These are phyloP conservation scores for Phylloporus arenicola DNA, from an alignment of 768 basidiomycete species.

Conservation along the genomic window DNA sequence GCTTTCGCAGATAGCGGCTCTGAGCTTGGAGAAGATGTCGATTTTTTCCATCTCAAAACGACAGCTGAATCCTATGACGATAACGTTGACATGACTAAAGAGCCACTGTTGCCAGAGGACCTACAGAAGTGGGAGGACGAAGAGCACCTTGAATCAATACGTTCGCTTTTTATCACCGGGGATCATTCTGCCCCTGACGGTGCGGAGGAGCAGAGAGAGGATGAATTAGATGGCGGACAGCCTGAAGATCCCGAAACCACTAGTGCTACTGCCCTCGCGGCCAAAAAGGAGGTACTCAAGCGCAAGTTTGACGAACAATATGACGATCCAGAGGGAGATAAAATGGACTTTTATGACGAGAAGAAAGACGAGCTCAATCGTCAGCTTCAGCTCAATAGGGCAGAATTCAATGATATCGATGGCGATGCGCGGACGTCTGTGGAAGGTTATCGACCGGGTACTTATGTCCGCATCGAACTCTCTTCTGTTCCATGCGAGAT, in stretches of 20 bases:
- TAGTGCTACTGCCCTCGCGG: conserved; percentile 54
- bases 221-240: conserved; percentile 34
- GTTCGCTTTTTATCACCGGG: conserved; percentile 88
- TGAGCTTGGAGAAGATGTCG: conserved; percentile 55
- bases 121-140: conserved; percentile 81
- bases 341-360: conserved; percentile 84
- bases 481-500: conserved; percentile 82
- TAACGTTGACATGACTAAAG: conserved; percentile 67
- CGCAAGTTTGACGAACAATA: conserved; percentile 96
- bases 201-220: conserved; percentile 39
- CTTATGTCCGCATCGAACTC: conserved; percentile 91
- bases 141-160: conserved; percentile 78
- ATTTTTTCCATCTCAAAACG: conserved; percentile 65
- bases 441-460: conserved; percentile 86
- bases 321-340: conserved; percentile 76
- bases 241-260: conserved; percentile 26
- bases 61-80: conserved; percentile 38
- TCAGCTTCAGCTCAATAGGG: conserved; percentile 75
- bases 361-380: conserved; percentile 88
- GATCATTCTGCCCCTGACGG: conserved; percentile 31
- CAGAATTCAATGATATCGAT: conserved; percentile 80
- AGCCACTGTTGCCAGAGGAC: conserved; percentile 40
- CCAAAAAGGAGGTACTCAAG: conserved; percentile 88
- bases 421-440: conserved; percentile 73
- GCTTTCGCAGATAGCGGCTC: conserved; percentile 80